Evolutionary conservation across 768 basidiomycete species (phyloP), one percentile per base, ranked within the genome.

Genomic region (Amanita pallidorosea): DNA sequence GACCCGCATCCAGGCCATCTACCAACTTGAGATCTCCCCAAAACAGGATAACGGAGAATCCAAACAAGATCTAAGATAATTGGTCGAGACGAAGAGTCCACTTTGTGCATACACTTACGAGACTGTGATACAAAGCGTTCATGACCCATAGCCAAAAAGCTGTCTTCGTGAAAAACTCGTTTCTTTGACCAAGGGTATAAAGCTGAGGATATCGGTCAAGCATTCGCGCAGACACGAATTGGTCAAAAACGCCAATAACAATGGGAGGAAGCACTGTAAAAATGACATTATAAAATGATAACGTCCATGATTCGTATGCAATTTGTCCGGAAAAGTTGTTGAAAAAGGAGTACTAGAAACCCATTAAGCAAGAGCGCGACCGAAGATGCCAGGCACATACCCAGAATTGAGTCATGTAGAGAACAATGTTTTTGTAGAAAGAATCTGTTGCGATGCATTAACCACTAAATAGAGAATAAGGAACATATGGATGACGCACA

Each of bases 311-410:
- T 69, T 99, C 96, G 63, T 93, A 94, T 46, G 92, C 88, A 55
- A 98, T 94, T 65, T 98, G 96, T 17, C 96, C 96, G 0, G 96
- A 99, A 71, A 96, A 98, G 60, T 95, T 96, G 75, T 98, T 99
- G 79, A 94, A 90, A 74, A 97, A 95, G 8, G 96, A 96, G 67
- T 81, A 99, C 95, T 97, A 15, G 9, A 20, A 12, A 49, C 18
- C 51, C 47, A 29, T 37, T 37, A 7, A 33, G 45, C 49, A 13
- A 17, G 42, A 17, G 51, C 44, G 50, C 15, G 9, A 41, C 50
- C 41, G 27, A 51, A n/a, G 11, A 36, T 15, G 20, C 42, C 46
- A 33, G 6, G 4, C 34, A 62, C 63, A 47, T 66, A 93, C 94
- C 93, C 94, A 98, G 65, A 98, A 98, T 55, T 95, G 90, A 20